Base-by-base conservation (phyloP, 179 eudicot species). In the Beta lomatogona region DNA sequence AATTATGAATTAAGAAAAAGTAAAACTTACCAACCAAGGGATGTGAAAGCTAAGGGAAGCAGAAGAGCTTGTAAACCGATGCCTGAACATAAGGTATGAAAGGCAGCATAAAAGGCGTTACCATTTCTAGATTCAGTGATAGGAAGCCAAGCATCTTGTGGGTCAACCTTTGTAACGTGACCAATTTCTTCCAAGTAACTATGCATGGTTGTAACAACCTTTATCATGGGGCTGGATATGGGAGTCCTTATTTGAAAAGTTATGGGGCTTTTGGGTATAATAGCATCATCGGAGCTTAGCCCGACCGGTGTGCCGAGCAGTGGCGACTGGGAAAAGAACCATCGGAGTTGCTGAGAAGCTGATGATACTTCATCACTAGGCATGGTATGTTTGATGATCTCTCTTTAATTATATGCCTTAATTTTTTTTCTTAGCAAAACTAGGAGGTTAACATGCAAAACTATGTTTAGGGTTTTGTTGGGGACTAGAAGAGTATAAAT, bases 141-240 rank as follows among this genome's bases (percentile, higher is more conserved):
- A 57, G 97, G 97, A 68, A 93, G 96, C 97, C 97, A 93, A n/a
- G 83, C 84, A 44, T 93, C 96, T 71, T 91, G 94, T 0, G 87
- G 91, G 63, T 92, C 84, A 46, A 90, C 84, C 83, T 87, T 92
- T 3, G 90, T 89, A 53, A 85, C 78, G 25, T 87, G 89, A 0
- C 89, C 79, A 9, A 48, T 81, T 71, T 84, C 83, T 73, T 83
- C 77, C 9, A 80, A 19, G 74, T 80, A 71, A n/a, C 61, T 73
- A 6, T 71, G 77, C 74, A 77, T 53, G 55, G 53, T 80, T 4
- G 6, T 45, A 63, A 80, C 15, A 16, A 54, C 83, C 66, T 57
- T 81, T 36, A 65, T 69, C 86, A 77, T 84, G 36, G 86, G 83
- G 76, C 69, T 72, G 25, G 86, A 77, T 54, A 71, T 44, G 0